These are phyloP conservation scores for Boletus austroedulis DNA, from an alignment of 1,284 basidiomycete species.

Conservation along the genomic window DNA sequence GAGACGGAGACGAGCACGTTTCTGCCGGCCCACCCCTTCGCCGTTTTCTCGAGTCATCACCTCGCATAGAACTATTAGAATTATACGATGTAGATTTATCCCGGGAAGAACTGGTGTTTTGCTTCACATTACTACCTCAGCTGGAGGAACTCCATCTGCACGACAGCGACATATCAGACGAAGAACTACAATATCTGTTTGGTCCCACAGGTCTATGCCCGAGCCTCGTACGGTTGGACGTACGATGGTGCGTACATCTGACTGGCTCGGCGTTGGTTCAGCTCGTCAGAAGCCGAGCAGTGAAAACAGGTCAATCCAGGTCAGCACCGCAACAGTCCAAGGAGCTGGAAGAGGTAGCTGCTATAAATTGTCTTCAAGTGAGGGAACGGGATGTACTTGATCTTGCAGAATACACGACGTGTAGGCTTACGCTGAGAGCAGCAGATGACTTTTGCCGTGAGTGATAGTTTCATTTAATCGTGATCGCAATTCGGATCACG, in stretches of 20 bases:
- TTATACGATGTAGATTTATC: constrained; percentile 55
- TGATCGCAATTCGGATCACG: neutral
- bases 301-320: constrained; percentile 5
- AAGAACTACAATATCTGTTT: constrained; percentile 42
- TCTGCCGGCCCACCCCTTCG: constrained; percentile 40
- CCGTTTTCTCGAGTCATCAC: constrained; percentile 43
- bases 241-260: constrained; percentile 61
- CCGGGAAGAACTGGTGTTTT: constrained; percentile 41
- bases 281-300: constrained; percentile 44
- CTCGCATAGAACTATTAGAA: constrained; percentile 50
- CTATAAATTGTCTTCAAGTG: constrained; percentile 60
- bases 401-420: constrained; percentile 48
- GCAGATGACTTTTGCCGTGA: constrained; percentile 55
- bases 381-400: constrained; percentile 53
- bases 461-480: constrained; percentile 22
- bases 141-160: constrained; percentile 55
- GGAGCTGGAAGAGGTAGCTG: constrained; percentile 46
- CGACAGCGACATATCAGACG: constrained; percentile 57
- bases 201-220: constrained; percentile 49
- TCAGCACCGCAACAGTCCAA: neutral
- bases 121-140: constrained; percentile 40
- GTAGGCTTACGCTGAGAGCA: constrained; percentile 46
- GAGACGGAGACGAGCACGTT: constrained; percentile 24
- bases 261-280: constrained; percentile 50
- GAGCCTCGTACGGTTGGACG: constrained; percentile 46